These are phyloP conservation scores for Polyplosphaeria fusca DNA, from an alignment of 495 filamentous ascomycete species.

Conservation along the genomic window DNA sequence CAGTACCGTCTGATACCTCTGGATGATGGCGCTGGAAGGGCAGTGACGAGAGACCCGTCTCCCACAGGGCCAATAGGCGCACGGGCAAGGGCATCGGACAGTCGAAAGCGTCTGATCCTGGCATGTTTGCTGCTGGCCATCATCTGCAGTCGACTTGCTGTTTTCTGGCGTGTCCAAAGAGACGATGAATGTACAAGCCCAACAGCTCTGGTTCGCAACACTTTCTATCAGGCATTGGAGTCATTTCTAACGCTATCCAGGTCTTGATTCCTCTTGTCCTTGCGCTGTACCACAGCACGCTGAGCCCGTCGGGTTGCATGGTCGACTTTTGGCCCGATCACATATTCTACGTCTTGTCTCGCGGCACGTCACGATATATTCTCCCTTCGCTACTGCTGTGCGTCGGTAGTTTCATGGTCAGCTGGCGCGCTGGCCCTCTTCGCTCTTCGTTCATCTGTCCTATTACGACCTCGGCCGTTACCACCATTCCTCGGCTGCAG, in stretches of 20 bases:
- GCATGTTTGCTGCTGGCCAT: constrained; percentile 28
- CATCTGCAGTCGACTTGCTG: constrained; percentile 33
- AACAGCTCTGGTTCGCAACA: constrained; percentile 15
- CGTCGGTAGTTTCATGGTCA: constrained; percentile 21
- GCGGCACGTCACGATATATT: constrained; percentile 26
- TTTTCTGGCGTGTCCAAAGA: constrained; percentile 26
- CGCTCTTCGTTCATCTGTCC: constrained; percentile 38
- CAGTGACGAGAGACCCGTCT: not conserved
- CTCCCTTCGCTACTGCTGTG: constrained; percentile 25
- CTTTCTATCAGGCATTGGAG: not conserved
- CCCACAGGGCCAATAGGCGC: not conserved
- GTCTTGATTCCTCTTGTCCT: constrained; percentile 26
- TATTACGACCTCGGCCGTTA: constrained; percentile 12
- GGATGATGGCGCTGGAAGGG: constrained; percentile 4
- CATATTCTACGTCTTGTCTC: not conserved
- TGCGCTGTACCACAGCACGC: constrained; percentile 9
- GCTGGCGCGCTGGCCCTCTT: constrained; percentile 7
- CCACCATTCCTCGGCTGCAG: constrained; percentile 25
- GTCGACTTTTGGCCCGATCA: not conserved
- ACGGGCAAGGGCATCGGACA: not conserved
- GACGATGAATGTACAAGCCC: constrained; percentile 33
- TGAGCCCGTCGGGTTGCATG: not conserved
- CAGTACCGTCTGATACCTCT: constrained; percentile 29
- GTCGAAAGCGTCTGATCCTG: too few species aligned
- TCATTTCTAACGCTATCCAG: constrained; percentile 13